Base-by-base conservation (phyloP, 805 yeast species). In the Ogataea parapolymorpha region DNA sequence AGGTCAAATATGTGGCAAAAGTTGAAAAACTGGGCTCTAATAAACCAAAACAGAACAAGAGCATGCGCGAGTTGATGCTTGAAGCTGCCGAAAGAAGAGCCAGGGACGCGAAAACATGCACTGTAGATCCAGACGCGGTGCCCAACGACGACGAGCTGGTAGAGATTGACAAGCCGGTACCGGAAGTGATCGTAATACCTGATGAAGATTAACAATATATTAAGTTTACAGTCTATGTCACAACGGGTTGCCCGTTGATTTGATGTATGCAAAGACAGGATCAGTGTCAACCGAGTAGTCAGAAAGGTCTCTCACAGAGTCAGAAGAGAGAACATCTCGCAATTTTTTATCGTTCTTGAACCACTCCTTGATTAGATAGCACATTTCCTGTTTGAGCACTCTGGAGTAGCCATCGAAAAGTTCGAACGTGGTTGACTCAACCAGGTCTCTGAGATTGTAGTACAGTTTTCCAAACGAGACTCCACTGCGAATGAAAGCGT, bases 351-450 rank as follows among this genome's bases (percentile, higher is more conserved):
- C 91, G 26, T 70, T 69, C 33, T 70, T 62, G 59, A 79, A 83
- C 93, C 93, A 85, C 17, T 59, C 67, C 53, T 80, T 70, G 41
- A 85, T 77, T 57, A 85, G 67, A 61, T 77, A 77, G 5, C 69
- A 61, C 80, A 84, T 78, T 58, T 83, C 90, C 42, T 65, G 64
- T 41, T 72, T 70, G 16, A 62, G 44, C n/a, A 50, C 42, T 16
- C 45, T 44, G 2, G 50, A 45, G 50, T 77, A 80, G 1, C 73
- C 73, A 11, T 70, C 63, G 46, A 72, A 71, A n/a, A 70, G 54
- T 50, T 79, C 84, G 49, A 65, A 70, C 2, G 76, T 68, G 26
- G 74, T 72, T 30, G 81, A 75, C 45, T 80, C 87, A 46, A 82
- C 73, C 39, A 83, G 59, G 25, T 79, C 82, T 52, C 72, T 80